Conservation (phyloP, 2,329 filamentous ascomycete species). For the Orbilia ellipsospora region DNA sequence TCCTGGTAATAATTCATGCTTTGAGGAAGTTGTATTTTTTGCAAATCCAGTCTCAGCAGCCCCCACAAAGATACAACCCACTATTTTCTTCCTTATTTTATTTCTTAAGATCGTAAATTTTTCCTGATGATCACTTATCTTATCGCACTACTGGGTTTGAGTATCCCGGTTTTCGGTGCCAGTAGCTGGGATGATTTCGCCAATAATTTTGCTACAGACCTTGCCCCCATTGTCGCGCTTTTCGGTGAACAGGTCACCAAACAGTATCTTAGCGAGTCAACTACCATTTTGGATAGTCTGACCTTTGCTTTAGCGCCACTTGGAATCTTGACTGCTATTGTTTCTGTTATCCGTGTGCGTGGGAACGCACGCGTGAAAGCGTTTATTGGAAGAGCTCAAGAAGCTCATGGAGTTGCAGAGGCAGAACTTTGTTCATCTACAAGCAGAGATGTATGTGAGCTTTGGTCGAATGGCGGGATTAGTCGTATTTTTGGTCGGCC, state of each 20-base stretch:
- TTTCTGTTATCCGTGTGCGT: conserved; percentile 61
- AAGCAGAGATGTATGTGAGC: background rate
- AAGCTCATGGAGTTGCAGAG: conserved; percentile 57
- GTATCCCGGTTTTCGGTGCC: too few species aligned
- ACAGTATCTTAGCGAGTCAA: conserved; percentile 60
- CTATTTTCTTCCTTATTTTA: too few species aligned
- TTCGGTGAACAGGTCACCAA: conserved; percentile 61
- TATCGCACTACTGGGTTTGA: too few species aligned
- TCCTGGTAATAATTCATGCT: too few species aligned
- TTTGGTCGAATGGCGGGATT: too few species aligned
- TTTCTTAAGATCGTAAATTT: too few species aligned
- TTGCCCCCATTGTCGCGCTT: conserved; percentile 55
- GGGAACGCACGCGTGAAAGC: conserved; percentile 58
- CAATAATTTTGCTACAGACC: too few species aligned
- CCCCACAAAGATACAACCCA: too few species aligned
- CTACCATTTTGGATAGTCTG: conserved; percentile 45
- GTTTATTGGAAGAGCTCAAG: conserved; percentile 63
- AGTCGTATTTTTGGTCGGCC: background rate
- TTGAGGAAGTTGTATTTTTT: too few species aligned
- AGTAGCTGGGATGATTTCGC: too few species aligned
- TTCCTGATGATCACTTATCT: too few species aligned
- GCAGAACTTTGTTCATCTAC: conserved; percentile 55
- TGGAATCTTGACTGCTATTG: conserved; percentile 63
- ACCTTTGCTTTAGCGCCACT: conserved; percentile 56
- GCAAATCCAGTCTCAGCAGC: too few species aligned